phyloP scores from a whole-genome alignment of 1,284 basidiomycete genomes.

The Cutaneotrichosporon mucoides region DNA sequence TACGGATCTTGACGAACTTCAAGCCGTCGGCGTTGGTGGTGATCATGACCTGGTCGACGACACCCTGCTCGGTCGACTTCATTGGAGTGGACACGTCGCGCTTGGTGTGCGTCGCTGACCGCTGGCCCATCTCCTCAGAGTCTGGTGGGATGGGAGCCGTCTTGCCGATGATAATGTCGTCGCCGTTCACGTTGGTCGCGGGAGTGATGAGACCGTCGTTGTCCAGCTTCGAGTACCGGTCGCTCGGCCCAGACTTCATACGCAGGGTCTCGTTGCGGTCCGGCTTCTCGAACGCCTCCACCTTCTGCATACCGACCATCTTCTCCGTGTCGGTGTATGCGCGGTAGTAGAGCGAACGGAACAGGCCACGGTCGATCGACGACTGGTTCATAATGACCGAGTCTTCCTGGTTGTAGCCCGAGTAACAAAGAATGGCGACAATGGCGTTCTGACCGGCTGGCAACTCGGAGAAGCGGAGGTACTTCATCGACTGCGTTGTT shows the following conservation, averaged over 20 bases:
- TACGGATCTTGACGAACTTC: slow-evolving; percentile 98
- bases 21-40: slow-evolving; percentile 94
- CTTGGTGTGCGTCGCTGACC: slow-evolving; percentile 81
- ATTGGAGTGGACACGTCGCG: slow-evolving; percentile 96
- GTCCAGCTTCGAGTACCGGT: slow-evolving; percentile 89
- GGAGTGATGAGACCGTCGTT: slow-evolving; percentile 93
- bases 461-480: slow-evolving; percentile 93
- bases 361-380: slow-evolving; percentile 94
- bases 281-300: slow-evolving; percentile 98
- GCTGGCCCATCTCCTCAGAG: slow-evolving; percentile 93
- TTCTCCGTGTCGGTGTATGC: slow-evolving; percentile 99
- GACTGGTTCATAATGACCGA: slow-evolving; percentile 99
- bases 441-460: slow-evolving; percentile 98
- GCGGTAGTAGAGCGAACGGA: slow-evolving; percentile 97
- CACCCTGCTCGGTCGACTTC: slow-evolving; percentile 96
- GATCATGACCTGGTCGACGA: slow-evolving; percentile 94
- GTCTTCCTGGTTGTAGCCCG: slow-evolving; percentile 99
- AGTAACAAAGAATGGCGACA: slow-evolving; percentile 97
- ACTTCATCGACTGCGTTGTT: slow-evolving; percentile 98
- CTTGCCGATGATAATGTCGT: slow-evolving; percentile 99
- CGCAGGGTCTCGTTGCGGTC: slow-evolving; percentile 86
- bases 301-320: slow-evolving; percentile 84
- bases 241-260: slow-evolving; percentile 87
- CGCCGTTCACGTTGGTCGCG: slow-evolving; percentile 89
- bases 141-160: slow-evolving; percentile 96